Evolutionary conservation across 345 rosid species (phyloP), one percentile per base, ranked within the genome.

Genomic region (Linum usitatissimum): DNA sequence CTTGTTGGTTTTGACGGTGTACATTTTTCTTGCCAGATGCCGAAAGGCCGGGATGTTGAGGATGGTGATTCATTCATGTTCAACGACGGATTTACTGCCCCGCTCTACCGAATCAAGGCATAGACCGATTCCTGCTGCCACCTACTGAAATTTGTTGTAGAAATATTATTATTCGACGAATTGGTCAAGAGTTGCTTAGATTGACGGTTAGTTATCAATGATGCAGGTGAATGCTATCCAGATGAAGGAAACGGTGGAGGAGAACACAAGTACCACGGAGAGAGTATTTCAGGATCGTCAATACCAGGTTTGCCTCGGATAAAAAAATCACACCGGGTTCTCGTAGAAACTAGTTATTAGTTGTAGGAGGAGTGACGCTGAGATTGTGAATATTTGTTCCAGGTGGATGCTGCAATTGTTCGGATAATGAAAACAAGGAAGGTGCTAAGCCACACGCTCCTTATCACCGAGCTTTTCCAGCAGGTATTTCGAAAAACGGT

Each of bases 181-280:
- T 34, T 34, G 38, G 18, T 61, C 28, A 45, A 20, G 30, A 45
- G 56, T 40, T 3, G 20, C 66, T 9, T 9, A 38, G 59, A 30
- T 19, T 53, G 10, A 21, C n/a, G 18, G 21, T 70, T 54, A 28
- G 30, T 18, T 36, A 18, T 57, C 36, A 60, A 73, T 59, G 62
- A 58, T 78, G 79, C 79, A 93, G 99, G 99, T 93, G 13, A 93
- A 93, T 82, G 96, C 97, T 36, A 93, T 93, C 82, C 99, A 93
- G 75, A 86, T 93, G 99, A 93, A 93, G 83, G 99, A 93, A 81
- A 93, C 97, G 0, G 99, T 93, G 42, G 99, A 93, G 72, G 99
- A 93, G 78, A 90, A 90, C 77, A 84, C 96, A 51, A 90, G 95
- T 73, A 93, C 99, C 45, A 93, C 99, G 0, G 95, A 93, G 66